Evolutionary conservation across 805 yeast genomes (phyloP).

Genomic region (Phaffomyces opuntiae): DNA sequence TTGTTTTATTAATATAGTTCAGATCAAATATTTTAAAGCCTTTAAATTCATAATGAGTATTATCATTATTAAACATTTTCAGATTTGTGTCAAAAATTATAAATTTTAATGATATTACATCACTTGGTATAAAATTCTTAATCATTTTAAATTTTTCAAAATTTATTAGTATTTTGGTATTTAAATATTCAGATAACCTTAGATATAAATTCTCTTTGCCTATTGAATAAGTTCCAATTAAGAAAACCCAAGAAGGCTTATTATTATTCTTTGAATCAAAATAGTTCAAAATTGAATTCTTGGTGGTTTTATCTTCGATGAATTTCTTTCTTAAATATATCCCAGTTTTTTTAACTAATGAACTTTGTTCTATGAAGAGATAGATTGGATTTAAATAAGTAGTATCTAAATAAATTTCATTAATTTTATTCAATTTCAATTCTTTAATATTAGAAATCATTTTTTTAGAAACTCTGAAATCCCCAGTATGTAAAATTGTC

Average conservation of each 20-base stretch:
- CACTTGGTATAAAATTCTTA: slow-evolving; percentile 1
- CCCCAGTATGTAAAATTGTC: slow-evolving; percentile 79
- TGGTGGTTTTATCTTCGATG: slow-evolving; percentile 14
- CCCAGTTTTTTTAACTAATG: slow-evolving; percentile 59
- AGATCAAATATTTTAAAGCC: slow-evolving; percentile 2
- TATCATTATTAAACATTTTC: slow-evolving; percentile 7
- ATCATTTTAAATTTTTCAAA: slow-evolving; percentile 26
- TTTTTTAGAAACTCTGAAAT: slow-evolving; percentile 62
- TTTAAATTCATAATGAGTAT: slow-evolving; percentile 1
- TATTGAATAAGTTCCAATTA: slow-evolving; percentile 84
- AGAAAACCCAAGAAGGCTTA: slow-evolving; percentile 33
- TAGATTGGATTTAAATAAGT: slow-evolving; percentile 76
- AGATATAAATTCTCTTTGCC: slow-evolving; percentile 89
- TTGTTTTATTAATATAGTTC: background rate
- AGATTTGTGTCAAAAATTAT: background rate
- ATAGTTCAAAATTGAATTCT: slow-evolving; percentile 28
- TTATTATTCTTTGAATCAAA: slow-evolving; percentile 12
- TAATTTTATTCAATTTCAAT: slow-evolving; percentile 40
- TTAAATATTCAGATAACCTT: slow-evolving; percentile 44
- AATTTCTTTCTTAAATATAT: slow-evolving; percentile 30
- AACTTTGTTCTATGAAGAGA: slow-evolving; percentile 70
- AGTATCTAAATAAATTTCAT: slow-evolving; percentile 78
- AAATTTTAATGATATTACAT: background rate
- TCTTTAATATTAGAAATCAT: slow-evolving; percentile 24
- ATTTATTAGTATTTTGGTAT: slow-evolving; percentile 45